phyloP scores from a whole-genome alignment of 148 eudicot species.

The Rhododendron henanense region DNA sequence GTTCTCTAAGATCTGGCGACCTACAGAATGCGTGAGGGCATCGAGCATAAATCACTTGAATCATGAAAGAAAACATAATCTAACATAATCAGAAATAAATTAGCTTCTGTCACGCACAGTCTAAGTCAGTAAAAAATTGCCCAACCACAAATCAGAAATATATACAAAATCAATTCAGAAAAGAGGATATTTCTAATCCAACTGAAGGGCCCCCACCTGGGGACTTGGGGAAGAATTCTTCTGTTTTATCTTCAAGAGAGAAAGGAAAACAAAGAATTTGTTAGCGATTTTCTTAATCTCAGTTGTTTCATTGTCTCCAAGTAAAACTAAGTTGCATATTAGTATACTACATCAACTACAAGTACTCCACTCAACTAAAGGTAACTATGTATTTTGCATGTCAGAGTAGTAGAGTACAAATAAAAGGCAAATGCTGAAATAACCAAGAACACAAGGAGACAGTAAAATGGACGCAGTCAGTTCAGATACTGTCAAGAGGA shows the following conservation, averaged over 20 bases:
- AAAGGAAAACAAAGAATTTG: not conserved
- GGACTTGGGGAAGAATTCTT: not conserved
- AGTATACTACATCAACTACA: no score
- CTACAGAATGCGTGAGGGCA: not conserved
- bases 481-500: no score
- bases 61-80: not conserved
- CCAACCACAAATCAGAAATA: not conserved
- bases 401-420: no score
- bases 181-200: not conserved
- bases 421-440: no score
- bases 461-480: no score
- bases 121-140: not conserved
- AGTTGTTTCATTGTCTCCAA: not conserved
- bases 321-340: not conserved
- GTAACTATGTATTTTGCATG: no score
- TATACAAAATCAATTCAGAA: not conserved
- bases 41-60: not conserved
- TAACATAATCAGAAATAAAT: no score
- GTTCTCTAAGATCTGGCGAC: not conserved
- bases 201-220: not conserved
- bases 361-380: no score
- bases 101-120: not conserved
- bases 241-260: not conserved
- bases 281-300: not conserved
- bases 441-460: no score